Base-by-base conservation (phyloP, 352 stramenopile genomes). In the Pseudoperonospora humuli region DNA sequence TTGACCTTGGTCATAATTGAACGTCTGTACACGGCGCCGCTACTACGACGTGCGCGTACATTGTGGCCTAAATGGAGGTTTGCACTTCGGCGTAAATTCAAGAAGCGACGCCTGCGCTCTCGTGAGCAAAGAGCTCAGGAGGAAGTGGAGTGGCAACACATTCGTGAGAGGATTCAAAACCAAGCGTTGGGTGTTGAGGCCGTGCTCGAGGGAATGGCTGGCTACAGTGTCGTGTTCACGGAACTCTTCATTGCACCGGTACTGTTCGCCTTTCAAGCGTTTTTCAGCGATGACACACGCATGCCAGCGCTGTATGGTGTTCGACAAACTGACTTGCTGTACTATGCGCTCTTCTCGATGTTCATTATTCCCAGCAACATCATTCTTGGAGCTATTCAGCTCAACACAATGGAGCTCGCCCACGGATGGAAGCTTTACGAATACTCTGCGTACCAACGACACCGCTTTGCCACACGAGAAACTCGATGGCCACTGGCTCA, bases 341-440 rank as follows among this genome's bases (percentile, higher is more conserved):
- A 97, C 64, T 98, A 98, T 66, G 74, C 84, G 23, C 61, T 96
- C 26, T 99, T 98, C 65, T 73, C 84, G 5, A 50, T 97, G 17
- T 95, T 97, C 43, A 96, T 97, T 53, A 96, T 98, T 51, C 88
- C 93, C 17, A 97, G 91, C 60, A 93, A 87, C 44, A 70, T 97
- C 20, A 54, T 96, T 34, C 80, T 98, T 45, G 94, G 97, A 50
- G 77, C 93, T 2, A 95, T 98, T 38, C 72, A 98, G 50, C 75
- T 98, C 2, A 97, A 97, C 59, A 96, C 87, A 19, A 85, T 98
- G 45, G 95, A 98, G 54, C 81, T 98, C 9, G 74, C 95, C 7
- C 89, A 98, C 46, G 95, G 95, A 6, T 98, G 94, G 92, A 96
- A 96, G 58, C 75, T 98, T 7, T 97, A 97, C n/a, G n/a, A n/a